These are phyloP conservation scores for Dipodascopsis uninucleata DNA, from an alignment of 805 yeast genomes.

Conservation along the genomic window DNA sequence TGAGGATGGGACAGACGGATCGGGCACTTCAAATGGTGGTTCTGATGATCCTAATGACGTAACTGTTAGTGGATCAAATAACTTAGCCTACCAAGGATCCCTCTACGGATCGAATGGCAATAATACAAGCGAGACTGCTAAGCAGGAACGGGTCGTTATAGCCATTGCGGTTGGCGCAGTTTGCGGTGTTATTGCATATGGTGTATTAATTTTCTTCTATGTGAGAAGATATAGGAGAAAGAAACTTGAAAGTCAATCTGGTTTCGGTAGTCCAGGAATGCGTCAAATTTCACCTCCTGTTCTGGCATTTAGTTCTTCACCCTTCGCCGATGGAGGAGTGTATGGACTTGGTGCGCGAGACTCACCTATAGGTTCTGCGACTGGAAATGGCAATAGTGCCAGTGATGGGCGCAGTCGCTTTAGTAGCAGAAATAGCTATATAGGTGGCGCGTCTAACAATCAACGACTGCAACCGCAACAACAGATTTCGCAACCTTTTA, in stretches of 20 bases:
- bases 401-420: not conserved
- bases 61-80: conserved; percentile 27
- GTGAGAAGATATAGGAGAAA: conserved; percentile 46
- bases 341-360: conserved; percentile 3
- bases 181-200: conserved; percentile 66
- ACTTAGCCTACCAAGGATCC: conserved; percentile 32
- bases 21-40: conserved; percentile 1
- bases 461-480: conserved; percentile 31
- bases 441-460: conserved; percentile 14
- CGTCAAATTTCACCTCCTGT: conserved; percentile 22
- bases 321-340: conserved; percentile 1
- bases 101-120: conserved; percentile 33
- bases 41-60: conserved; percentile 17
- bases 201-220: conserved; percentile 55
- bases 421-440: conserved; percentile 10
- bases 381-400: not conserved
- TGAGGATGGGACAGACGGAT: conserved; percentile 1
- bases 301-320: conserved; percentile 11
- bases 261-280: conserved; percentile 5
- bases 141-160: conserved; percentile 53
- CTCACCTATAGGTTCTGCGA: not conserved
- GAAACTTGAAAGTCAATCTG: conserved; percentile 15
- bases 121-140: conserved; percentile 33
- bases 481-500: conserved; percentile 40
- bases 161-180: conserved; percentile 84